Evolutionary conservation across 2,329 filamentous ascomycete genomes (phyloP).

Genomic region (Neospermospora avenae): DNA sequence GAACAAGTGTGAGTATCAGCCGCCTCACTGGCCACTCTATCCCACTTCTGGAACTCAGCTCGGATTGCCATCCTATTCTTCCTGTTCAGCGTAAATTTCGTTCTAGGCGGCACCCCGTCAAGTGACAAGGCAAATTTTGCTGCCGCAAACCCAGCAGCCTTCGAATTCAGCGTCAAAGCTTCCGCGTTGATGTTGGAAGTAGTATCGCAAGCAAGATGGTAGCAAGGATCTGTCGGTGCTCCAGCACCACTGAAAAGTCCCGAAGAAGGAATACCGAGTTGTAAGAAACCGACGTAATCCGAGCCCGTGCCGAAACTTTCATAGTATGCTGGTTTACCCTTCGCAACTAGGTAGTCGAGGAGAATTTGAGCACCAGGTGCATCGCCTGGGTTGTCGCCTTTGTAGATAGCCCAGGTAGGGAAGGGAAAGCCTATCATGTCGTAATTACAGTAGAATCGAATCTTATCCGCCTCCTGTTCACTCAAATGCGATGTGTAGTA

Average conservation of each 20-base stretch:
- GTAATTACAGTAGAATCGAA: slow-evolving; percentile 59
- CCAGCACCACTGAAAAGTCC: slow-evolving; percentile 56
- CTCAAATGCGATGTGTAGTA: slow-evolving; percentile 51
- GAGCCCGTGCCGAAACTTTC: slow-evolving; percentile 45
- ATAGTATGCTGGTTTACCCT: slow-evolving; percentile 50
- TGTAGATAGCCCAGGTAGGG: slow-evolving; percentile 49
- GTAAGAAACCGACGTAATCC: slow-evolving; percentile 58
- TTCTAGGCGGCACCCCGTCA: background rate
- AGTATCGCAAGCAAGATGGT: background rate
- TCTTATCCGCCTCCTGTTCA: slow-evolving; percentile 49
- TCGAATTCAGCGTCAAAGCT: background rate
- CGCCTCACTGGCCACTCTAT: background rate
- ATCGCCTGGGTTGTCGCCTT: slow-evolving; percentile 49
- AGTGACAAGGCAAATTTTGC: background rate
- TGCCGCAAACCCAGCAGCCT: background rate
- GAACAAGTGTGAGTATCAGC: slow-evolving; percentile 3
- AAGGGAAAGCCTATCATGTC: slow-evolving; percentile 57
- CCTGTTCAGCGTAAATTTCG: background rate
- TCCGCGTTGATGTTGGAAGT: background rate
- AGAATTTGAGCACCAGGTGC: slow-evolving; percentile 1
- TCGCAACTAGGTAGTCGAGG: slow-evolving; percentile 42
- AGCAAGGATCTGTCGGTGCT: background rate
- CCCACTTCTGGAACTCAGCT: slow-evolving; percentile 1
- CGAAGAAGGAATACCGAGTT: slow-evolving; percentile 51
- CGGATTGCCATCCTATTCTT: slow-evolving; percentile 1